Evolutionary conservation across 768 basidiomycete species (phyloP), one percentile per base, ranked within the genome.

Genomic region (Tylopilus rubrobrunneus): DNA sequence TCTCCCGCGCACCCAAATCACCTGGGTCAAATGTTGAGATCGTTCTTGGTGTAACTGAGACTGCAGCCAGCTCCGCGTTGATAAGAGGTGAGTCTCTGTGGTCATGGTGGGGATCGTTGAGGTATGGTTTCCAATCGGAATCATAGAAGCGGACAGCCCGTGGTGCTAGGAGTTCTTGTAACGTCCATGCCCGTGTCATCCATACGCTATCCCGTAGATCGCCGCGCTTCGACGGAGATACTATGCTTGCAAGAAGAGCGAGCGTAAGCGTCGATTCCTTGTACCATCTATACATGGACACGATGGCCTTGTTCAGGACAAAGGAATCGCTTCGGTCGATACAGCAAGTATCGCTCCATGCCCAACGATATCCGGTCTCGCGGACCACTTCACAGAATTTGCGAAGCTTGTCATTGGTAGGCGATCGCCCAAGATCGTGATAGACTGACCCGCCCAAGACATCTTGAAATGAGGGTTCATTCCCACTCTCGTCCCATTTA

Each of bases 231-330:
- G 37, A 39, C 10, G 44, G 37, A 5, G 37, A 21, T 15, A 41
- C 9, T 31, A 31, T 31, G 19, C 19, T 17, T 12, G 7, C 36
- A 4, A 54, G 49, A 17, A 45, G 52, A 25, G 43, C 53, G 29
- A 53, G 37, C 0, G 37, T 45, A 10, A 54, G 44, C 7, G 19
- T 28, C 9, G 53, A 53, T 39, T 40, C 29, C 8, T 40, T 52
- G 37, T 55, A 55, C 53, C 53, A 54, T 41, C 51, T 53, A 19
- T 45, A 53, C 53, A 55, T 55, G 14, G 53, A 45, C 17, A 40
- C 11, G 9, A 55, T 55, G 21, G 53, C 50, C 21, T 3, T 21
- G 19, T 27, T 53, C 37, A 53, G 53, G 6, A 31, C 31, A 11
- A 31, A 31, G 31, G 31, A 31, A 9, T 54, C 51, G 15, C 4